Conservation (phyloP, 345 rosid genomes). For the Eucalyptus curtisii region DNA sequence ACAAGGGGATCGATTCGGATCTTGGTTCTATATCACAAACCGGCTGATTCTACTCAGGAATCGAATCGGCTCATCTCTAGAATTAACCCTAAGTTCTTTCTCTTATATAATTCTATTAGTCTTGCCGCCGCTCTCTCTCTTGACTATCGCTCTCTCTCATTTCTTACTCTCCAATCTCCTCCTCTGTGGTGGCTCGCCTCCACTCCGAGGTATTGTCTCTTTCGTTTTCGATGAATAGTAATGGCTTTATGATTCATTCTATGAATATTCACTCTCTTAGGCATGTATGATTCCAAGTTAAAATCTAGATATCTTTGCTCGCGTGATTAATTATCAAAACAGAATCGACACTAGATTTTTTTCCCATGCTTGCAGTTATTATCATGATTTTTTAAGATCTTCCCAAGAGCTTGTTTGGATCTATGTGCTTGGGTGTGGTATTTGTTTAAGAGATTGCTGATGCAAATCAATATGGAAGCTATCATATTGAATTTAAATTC, state of each 20-base stretch:
- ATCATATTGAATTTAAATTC: background rate
- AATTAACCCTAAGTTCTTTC: background rate
- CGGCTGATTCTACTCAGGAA: accelerated
- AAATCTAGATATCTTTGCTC: background rate
- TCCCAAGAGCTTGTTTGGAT: background rate
- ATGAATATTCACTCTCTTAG: background rate
- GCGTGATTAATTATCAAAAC: background rate
- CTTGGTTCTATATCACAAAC: background rate
- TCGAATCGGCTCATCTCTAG: background rate
- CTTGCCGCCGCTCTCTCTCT: background rate
- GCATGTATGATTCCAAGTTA: background rate
- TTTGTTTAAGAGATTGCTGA: background rate
- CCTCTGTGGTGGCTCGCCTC: background rate
- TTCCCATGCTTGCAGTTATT: background rate
- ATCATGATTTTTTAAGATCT: background rate
- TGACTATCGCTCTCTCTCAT: accelerated
- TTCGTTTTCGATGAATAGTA: background rate
- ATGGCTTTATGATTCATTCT: background rate
- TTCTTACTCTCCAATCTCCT: background rate
- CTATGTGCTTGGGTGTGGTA: background rate
- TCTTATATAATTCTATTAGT: background rate
- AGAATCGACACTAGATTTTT: background rate
- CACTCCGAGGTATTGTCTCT: background rate
- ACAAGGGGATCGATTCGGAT: background rate
- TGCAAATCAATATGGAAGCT: background rate